Evolutionary conservation across 441 rosid genomes (phyloP), one percentile per base, ranked within the genome.

Genomic region (Lepidium campestre): DNA sequence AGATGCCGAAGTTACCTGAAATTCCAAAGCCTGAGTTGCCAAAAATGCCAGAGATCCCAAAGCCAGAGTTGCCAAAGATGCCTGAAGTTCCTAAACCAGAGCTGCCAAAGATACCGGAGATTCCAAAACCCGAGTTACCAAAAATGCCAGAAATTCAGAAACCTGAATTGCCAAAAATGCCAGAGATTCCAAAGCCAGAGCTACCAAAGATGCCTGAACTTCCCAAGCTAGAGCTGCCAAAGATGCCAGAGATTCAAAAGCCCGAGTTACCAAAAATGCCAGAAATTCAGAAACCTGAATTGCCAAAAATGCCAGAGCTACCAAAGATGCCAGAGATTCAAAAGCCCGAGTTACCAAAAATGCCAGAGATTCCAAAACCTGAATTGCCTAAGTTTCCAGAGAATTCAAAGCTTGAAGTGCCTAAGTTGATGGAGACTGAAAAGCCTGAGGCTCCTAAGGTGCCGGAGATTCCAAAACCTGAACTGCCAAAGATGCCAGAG

Each of bases 1-100:
- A 70, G 23, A 2, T 79, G 10, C 80, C 83, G 0, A 44, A 54
- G 36, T 1, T 75, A 4, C 85, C 82, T 0, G 74, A 71, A 4
- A 8, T 77, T 2, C 77, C 78, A 14, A 75, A 66, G 18, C 82
- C 80, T 0, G 73, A 70, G 12, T 7, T 69, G 6, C 79, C 77
- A 1, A 74, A 56, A 23, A 12, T 57, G 0, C 80, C 75, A 0
- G 45, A 76, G 1, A 19, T 68, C 9, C 80, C 75, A 0, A 61
- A 75, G 5, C 78, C 57, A 1, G 68, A 68, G 10, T 5, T 53
- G 1, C 69, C 72, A 0, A 36, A 73, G 6, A 0, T 72, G 20
- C 75, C 57, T 1, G 74, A 70, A 4, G 17, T 61, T 40, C 74
- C 73, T 0, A 69, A 55, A 0, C 70, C 54, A 0, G 62, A 66